A percentile compares a stretch with the other conserved stretches of the same genome.
phyloP scores from a whole-genome alignment of 1,284 basidiomycete species.

The Thecaphora thlaspeos region DNA sequence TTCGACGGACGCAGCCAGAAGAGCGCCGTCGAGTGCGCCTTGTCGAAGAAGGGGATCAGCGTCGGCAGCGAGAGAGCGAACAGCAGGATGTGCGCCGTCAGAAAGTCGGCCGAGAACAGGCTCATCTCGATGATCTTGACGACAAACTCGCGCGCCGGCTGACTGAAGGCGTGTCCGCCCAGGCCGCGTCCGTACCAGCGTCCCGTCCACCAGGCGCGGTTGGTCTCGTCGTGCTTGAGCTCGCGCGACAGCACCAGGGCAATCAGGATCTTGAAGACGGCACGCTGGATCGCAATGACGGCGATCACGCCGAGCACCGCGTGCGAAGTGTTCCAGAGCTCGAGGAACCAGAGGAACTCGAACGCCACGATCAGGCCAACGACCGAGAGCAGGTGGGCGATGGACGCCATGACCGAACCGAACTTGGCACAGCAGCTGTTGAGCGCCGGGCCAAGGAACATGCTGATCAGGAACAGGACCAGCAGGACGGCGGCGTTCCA shows the following conservation, averaged over 20 bases:
- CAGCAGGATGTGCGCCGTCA: conserved; percentile 51
- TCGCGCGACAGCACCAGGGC: conserved; percentile 55
- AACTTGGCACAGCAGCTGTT: conserved; percentile 64
- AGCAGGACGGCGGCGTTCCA: conserved; percentile 89
- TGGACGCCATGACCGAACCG: conserved; percentile 55
- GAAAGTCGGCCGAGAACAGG: conserved; percentile 54
- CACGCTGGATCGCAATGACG: conserved; percentile 57
- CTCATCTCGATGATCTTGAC: conserved; percentile 58
- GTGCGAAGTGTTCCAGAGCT: conserved; percentile 86
- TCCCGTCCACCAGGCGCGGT: conserved; percentile 58
- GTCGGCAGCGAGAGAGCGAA: conserved; percentile 64
- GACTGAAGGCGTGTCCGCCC: conserved; percentile 56
- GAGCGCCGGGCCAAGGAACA: conserved; percentile 89
- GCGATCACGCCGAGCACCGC: conserved; percentile 65
- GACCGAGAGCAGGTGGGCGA: conserved; percentile 54
- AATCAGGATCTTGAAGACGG: conserved; percentile 57
- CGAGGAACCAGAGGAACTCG: conserved; percentile 78
- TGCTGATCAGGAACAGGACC: conserved; percentile 79
- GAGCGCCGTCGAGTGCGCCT: conserved; percentile 48
- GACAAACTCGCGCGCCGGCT: conserved; percentile 56
- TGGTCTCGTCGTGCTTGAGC: conserved; percentile 58
- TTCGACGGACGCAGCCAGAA: conserved; percentile 63
- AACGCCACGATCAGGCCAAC: conserved; percentile 51
- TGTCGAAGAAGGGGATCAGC: conserved; percentile 43
- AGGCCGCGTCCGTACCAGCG: conserved; percentile 57